Evolutionary conservation across 352 stramenopile species (phyloP), one percentile per base, ranked within the genome.

Genomic region (Pythium biforme): DNA sequence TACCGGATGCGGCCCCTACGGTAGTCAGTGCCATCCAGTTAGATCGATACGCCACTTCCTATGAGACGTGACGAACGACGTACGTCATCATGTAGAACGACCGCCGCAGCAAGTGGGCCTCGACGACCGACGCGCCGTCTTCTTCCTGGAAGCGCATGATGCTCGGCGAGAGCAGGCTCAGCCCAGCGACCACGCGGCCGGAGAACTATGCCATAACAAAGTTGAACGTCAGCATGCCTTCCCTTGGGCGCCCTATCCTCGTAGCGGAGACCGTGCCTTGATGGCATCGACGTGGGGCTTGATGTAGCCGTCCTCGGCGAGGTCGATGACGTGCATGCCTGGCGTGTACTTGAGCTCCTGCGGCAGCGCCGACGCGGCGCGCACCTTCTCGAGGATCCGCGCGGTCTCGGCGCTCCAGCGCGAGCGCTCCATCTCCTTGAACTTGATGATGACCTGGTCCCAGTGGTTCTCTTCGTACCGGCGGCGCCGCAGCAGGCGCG

Each of bases 41-140:
- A n/a, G n/a, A n/a, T n/a, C n/a, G n/a, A n/a, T n/a, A n/a, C n/a
- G n/a, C n/a, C n/a, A n/a, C n/a, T n/a, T n/a, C n/a, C n/a, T n/a
- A n/a, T n/a, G n/a, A n/a, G n/a, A n/a, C n/a, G n/a, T n/a, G n/a
- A n/a, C n/a, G n/a, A n/a, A n/a, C n/a, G 29, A 33, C 29, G 65
- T 77, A 90, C 81, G 82, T 92, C 83, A 95, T 92, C 79, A 90
- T 86, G 73, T 95, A 95, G 67, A 95, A 84, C 43, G 83, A 95
- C 46, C 86, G 81, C 31, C 81, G 86, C 26, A 76, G 75, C 49
- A 95, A 58, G 47, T 79, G 76, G 0, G 79, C 79, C 40, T 95
- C 81, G 27, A 95, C 74, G 47, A 86, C 37, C 23, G 79, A 89
- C 51, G 86, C 69, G 47, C 82, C 80, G 46, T 90, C 69, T 64